phyloP scores from a whole-genome alignment of 305 asterid species.

The Salvia sclarea region DNA sequence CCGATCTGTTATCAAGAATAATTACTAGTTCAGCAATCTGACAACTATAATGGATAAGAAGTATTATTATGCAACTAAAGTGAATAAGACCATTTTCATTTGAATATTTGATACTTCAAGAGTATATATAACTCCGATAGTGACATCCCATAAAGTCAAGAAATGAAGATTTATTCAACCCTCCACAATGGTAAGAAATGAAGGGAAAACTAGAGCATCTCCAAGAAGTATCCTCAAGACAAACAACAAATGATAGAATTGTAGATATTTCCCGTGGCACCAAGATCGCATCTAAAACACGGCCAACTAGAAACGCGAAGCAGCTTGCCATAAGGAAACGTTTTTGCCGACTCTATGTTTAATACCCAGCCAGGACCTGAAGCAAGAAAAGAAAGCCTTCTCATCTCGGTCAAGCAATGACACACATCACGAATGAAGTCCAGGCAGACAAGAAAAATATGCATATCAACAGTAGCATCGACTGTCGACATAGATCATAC shows the following conservation, averaged over 20 bases:
- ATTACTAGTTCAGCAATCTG: neutral
- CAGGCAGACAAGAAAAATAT: neutral
- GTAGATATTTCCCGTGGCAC: too few species aligned
- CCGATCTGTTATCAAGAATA: too few species aligned
- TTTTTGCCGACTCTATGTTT: neutral
- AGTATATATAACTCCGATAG: neutral
- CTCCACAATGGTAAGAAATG: neutral
- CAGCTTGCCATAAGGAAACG: neutral
- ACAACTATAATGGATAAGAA: too few species aligned
- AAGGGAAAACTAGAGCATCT: slow-evolving; percentile 2
- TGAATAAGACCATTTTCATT: neutral
- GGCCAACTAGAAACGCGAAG: neutral
- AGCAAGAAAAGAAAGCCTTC: slow-evolving; percentile 23
- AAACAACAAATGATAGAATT: neutral
- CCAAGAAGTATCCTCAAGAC: slow-evolving; percentile 8
- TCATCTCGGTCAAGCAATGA: slow-evolving; percentile 2
- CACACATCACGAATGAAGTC: neutral
- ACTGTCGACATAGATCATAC: neutral
- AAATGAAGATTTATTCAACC: slow-evolving; percentile 1
- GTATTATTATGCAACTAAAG: too few species aligned
- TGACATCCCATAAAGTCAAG: neutral
- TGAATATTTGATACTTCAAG: neutral
- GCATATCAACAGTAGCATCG: neutral
- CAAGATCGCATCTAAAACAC: neutral
- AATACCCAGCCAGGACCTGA: slow-evolving; percentile 27